A percentile compares a stretch with the other conserved stretches of the same genome.
phyloP scores from a whole-genome alignment of 495 filamentous ascomycete genomes.

The Clohesyomyces aquaticus region DNA sequence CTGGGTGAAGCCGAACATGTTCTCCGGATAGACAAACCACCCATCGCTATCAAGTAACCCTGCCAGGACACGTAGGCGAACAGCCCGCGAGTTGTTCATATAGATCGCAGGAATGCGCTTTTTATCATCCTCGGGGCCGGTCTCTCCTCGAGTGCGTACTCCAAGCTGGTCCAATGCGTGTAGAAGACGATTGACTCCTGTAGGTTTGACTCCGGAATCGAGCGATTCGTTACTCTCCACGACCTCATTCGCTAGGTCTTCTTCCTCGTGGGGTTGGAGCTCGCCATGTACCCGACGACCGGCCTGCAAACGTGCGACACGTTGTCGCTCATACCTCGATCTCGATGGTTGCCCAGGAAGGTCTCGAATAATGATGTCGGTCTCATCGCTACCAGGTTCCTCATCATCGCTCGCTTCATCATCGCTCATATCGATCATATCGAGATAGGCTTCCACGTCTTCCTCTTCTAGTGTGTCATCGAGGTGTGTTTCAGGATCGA shows the following conservation, averaged over 20 bases:
- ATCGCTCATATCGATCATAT: not conserved
- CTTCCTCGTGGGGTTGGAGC: not conserved
- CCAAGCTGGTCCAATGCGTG: not conserved
- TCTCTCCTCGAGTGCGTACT: not conserved
- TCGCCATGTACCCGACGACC: not conserved
- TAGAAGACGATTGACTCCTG: not conserved
- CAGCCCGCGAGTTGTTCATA: slow-evolving; percentile 3
- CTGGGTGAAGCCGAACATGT: slow-evolving; percentile 9
- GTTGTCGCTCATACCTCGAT: not conserved
- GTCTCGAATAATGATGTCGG: not conserved
- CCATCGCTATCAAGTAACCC: slow-evolving; percentile 4
- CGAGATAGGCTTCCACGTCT: not conserved
- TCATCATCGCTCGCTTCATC: not conserved
- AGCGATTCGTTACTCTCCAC: too few species aligned
- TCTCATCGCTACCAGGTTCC: not conserved
- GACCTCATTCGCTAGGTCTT: not conserved
- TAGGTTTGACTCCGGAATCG: not conserved
- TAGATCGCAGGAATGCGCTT: slow-evolving; percentile 7
- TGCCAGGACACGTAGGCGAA: slow-evolving; percentile 4
- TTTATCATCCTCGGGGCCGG: not conserved
- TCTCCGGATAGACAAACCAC: slow-evolving; percentile 7
- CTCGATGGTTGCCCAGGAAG: not conserved
- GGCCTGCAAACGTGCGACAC: not conserved
- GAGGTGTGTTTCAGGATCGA: too few species aligned
- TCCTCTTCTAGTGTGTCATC: too few species aligned